Conservation (phyloP, 2,329 filamentous ascomycete species). For the Metarhizium rileyi region DNA sequence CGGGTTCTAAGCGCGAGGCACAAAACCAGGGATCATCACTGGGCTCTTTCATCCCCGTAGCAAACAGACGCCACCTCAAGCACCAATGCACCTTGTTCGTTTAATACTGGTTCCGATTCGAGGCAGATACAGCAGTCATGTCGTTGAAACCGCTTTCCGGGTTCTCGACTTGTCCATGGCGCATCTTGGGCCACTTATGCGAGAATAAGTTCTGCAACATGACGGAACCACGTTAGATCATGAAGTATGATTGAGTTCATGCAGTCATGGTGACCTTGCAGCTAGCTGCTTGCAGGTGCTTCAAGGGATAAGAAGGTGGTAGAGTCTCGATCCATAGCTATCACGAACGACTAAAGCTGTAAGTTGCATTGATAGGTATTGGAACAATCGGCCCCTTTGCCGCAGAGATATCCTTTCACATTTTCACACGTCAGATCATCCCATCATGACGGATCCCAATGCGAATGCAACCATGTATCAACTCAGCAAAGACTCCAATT, state of each 20-base stretch:
- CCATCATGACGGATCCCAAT: neutral
- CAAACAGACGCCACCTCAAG: neutral
- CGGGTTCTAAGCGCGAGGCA: neutral
- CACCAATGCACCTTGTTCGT: neutral
- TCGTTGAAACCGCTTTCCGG: neutral
- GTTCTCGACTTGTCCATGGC: too few species aligned
- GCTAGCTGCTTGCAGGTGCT: neutral
- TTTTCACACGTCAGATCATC: neutral
- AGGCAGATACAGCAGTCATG: neutral
- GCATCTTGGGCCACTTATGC: neutral
- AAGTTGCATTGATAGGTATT: neutral
- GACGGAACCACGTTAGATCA: neutral
- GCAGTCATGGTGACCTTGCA: neutral
- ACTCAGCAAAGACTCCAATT: conserved; percentile 1
- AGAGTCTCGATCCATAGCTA: neutral
- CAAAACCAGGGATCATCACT: neutral
- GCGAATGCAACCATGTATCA: neutral
- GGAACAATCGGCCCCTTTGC: neutral
- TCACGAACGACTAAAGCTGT: neutral
- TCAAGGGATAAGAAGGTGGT: neutral
- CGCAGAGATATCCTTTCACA: neutral
- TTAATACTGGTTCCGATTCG: neutral
- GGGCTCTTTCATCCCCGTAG: neutral
- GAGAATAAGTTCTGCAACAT: neutral
- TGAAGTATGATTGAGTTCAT: neutral